Percentiles rank a stretch among this genome's conserved stretches.
Conservation (phyloP, 352 stramenopile species). For the Globisporangium spinosum region DNA sequence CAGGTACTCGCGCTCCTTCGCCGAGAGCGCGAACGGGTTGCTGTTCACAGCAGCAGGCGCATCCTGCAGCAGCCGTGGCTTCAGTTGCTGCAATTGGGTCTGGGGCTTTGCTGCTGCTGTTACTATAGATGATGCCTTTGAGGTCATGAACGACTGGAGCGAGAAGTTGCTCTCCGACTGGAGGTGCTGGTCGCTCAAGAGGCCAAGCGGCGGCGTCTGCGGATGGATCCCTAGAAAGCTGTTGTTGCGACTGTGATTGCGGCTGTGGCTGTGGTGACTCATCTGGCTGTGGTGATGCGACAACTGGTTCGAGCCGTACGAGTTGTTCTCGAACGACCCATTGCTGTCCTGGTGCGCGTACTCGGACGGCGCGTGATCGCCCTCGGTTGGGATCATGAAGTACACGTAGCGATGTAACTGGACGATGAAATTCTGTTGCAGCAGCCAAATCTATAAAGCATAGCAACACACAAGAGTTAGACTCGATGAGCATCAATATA, state of each 20-base stretch:
- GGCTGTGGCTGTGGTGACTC: slow-evolving; percentile 14
- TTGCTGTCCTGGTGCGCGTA: slow-evolving; percentile 21
- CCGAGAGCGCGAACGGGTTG: slow-evolving; percentile 45
- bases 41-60: slow-evolving; percentile 11
- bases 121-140: neutral
- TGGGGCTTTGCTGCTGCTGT: slow-evolving; percentile 4
- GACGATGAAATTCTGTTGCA: slow-evolving; percentile 81
- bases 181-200: neutral
- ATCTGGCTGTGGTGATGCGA: slow-evolving; percentile 18
- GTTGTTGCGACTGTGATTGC: slow-evolving; percentile 14
- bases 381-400: slow-evolving; percentile 78
- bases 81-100: neutral
- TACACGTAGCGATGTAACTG: slow-evolving; percentile 87
- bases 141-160: slow-evolving; percentile 11
- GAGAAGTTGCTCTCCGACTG: slow-evolving; percentile 9
- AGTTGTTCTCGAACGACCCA: slow-evolving; percentile 30
- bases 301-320: slow-evolving; percentile 20
- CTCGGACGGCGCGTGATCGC: slow-evolving; percentile 31
- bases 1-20: slow-evolving; percentile 71
- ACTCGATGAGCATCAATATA: neutral
- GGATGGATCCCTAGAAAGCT: slow-evolving; percentile 3
- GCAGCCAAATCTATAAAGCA: slow-evolving; percentile 58
- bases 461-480: neutral
- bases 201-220: neutral
- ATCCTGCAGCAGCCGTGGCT: neutral